Base-by-base conservation (phyloP, 495 filamentous ascomycete species). In the Apodospora peruviana region DNA sequence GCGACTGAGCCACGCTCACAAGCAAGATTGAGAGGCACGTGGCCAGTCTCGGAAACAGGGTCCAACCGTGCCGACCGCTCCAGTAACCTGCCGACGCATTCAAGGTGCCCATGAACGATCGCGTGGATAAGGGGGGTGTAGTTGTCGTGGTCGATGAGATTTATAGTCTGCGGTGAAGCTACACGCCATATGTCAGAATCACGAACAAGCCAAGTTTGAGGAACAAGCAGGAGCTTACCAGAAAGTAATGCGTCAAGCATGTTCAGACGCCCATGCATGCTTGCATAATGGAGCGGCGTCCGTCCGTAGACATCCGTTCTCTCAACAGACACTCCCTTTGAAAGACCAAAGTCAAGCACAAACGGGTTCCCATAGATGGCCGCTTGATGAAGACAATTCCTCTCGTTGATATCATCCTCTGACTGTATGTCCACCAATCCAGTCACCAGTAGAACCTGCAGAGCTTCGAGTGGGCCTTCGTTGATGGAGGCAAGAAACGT, bases 321-420 rank as follows among this genome's bases (percentile, higher is more conserved):
- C 35, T 81, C 76, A n/a, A 88, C 81, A 59, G 90, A 83, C 9
- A 97, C 85, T 2, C 75, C 78, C 14, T 73, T 76, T 5, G 75
- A 62, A 22, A 97, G 73, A 5, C 87, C 90, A 32, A 84, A 80
- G 34, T 80, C 70, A 45, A 97, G 72, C 36, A 96, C 85, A 52
- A 85, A 82, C 4, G 77, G 63, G 53, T 87, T 87, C 5, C 89
- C 90, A 44, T 90, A 91, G 14, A 96, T 95, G 8, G 90, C 83
- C 4, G 93, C 90, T 68, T 97, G 91, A 52, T 98, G 93, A 34
- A 98, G 75, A 60, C 90, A 95, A 60, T 96, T 97, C 27, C 93
- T 78, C 60, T 96, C 90, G 60, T 97, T 98, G 59, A 98, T 96
- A 58, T 97, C 91, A 60, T 98, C 94, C 55, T 91, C 86, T 0